A percentile compares a stretch with the other conserved stretches of the same genome.
Conservation (phyloP, 108 stramenopile species). For the Schizochytrium sp. region DNA sequence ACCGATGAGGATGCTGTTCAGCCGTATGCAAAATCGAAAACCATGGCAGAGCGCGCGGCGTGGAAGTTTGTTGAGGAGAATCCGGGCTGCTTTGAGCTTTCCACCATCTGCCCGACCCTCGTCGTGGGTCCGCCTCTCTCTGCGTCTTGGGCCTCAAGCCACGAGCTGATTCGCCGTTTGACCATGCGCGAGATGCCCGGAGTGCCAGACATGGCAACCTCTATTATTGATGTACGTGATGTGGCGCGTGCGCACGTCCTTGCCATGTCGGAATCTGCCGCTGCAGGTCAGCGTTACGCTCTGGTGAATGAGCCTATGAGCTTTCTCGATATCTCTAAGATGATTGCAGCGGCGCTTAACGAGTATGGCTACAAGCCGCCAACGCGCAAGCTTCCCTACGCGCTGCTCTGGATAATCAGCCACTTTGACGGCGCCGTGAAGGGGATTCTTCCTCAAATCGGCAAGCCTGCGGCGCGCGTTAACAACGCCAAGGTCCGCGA, state of each 20-base stretch:
- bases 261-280: not conserved
- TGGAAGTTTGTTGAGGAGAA: slow-evolving; percentile 15
- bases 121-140: not conserved
- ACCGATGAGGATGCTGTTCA: not conserved
- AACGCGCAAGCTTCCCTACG: not conserved
- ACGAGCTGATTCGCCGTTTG: not conserved
- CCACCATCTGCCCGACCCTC: not conserved
- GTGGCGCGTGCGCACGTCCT: not conserved
- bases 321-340: not conserved
- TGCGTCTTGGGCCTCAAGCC: not conserved
- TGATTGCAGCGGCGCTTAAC: not conserved
- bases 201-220: not conserved
- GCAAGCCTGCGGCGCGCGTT: not conserved
- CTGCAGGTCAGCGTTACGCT: slow-evolving; percentile 10
- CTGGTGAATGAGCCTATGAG: not conserved
- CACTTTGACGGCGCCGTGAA: not conserved
- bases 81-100: not conserved
- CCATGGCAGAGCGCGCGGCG: slow-evolving; percentile 20
- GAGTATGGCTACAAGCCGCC: not conserved
- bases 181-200: not conserved
- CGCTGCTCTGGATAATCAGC: not conserved
- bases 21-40: not conserved
- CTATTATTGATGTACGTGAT: not conserved
- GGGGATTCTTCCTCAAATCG: not conserved
- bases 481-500: not conserved